phyloP scores from a whole-genome alignment of 208 protist species.

The Novymonas esmeraldas region DNA sequence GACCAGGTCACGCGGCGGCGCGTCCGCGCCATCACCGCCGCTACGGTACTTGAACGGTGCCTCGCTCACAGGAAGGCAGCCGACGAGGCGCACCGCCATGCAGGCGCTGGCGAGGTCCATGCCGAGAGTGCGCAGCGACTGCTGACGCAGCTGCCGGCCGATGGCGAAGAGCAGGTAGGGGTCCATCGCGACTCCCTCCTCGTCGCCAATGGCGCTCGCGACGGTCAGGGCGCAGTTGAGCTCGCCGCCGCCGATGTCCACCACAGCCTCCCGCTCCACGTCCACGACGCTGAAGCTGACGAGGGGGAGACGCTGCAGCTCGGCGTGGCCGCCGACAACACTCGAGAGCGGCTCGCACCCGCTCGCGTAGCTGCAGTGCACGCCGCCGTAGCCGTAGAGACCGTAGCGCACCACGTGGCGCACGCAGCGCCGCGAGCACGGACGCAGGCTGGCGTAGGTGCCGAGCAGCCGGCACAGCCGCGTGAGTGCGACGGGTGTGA shows the following conservation, averaged over 20 bases:
- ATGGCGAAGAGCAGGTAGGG: slow-evolving; percentile 85
- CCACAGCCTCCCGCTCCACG: slow-evolving; percentile 38
- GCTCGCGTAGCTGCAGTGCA: slow-evolving; percentile 37
- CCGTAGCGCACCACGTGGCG: slow-evolving; percentile 71
- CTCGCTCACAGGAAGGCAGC: slow-evolving; percentile 54
- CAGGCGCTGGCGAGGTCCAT: slow-evolving; percentile 72
- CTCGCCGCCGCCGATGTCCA: slow-evolving; percentile 63
- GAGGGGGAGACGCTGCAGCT: slow-evolving; percentile 25
- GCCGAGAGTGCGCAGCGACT: slow-evolving; percentile 41
- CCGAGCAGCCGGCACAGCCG: slow-evolving; percentile 53
- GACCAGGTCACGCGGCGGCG: slow-evolving; percentile 20
- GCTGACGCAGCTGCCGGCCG: slow-evolving; percentile 56
- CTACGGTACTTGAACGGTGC: slow-evolving; percentile 48
- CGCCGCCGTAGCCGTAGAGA: slow-evolving; percentile 74
- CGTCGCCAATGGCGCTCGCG: slow-evolving; percentile 75
- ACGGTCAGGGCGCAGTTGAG: slow-evolving; percentile 79
- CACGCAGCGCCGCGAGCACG: slow-evolving; percentile 72
- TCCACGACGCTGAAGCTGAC: slow-evolving; percentile 69
- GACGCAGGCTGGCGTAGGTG: slow-evolving; percentile 27
- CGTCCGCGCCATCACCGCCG: not conserved
- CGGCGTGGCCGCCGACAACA: slow-evolving; percentile 15
- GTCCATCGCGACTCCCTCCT: slow-evolving; percentile 79
- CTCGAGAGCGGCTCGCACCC: slow-evolving; percentile 42
- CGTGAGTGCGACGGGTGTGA: slow-evolving; percentile 46
- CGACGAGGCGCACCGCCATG: slow-evolving; percentile 63